Evolutionary conservation across 805 yeast species (phyloP), one percentile per base, ranked within the genome.

Genomic region (Lipomyces sp.): DNA sequence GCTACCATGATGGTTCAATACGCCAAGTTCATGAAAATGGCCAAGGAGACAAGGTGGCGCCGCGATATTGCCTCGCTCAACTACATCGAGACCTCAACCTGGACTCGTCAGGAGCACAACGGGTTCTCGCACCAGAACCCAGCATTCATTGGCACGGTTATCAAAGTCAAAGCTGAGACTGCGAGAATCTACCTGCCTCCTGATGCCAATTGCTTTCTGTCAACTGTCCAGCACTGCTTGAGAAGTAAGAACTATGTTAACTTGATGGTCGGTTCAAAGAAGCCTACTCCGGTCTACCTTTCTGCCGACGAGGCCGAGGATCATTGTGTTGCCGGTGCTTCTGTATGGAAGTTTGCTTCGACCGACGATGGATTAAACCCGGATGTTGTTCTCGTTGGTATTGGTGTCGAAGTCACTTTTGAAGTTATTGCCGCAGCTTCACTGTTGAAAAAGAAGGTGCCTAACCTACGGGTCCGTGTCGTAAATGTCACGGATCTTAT

Each of bases 71-170:
- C 64, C 34, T 68, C 71, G 57, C 64, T 70, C 55, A 70, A 70
- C 66, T 68, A 63, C 64, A 64, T 70, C 45, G 68, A 64, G 53
- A 64, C 72, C 32, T 65, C 71, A 35, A 70, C 72, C 55, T 67
- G 71, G 71, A 55, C 71, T 24, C 69, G 72, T 33, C 72, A 70
- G 67, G 72, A 70, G 63, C 72, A 70, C 63, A 70, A 70, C 54
- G 72, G 72, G 15, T 70, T 68, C 63, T 68, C 72, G 18, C 72
- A 70, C 50, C 72, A 70, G 63, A 64, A 67, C 55, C 72, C 72
- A 18, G 63, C 67, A 24, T 70, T 70, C 42, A 65, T 70, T 37
- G 69, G 69, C 35, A 63, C 71, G 7, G 71, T 70, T 53, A 64
- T 68, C 63, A 66, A 67, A 53, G 35, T 68, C 61, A 68, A 67